Evolutionary conservation across 139 green algal species (phyloP), one percentile per base, ranked within the genome.

Genomic region (Chloropicon primus): DNA sequence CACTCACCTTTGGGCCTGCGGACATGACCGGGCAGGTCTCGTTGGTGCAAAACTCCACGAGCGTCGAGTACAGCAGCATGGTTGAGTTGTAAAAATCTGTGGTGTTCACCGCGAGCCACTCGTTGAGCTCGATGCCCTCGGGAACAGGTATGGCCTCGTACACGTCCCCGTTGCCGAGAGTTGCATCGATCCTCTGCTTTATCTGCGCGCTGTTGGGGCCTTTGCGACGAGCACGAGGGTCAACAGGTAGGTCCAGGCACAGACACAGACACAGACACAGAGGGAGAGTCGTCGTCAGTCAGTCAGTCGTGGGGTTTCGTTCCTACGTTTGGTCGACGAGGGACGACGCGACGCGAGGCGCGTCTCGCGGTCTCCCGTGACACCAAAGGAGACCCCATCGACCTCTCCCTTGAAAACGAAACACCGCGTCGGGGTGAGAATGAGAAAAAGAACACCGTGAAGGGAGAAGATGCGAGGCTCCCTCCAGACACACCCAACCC

Each of bases 71-170:
- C 25, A 99, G 82, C n/a, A 99, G 81, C 72, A 86, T 94, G 72
- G 97, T 84, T 1, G 96, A 92, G 77, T 99, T 99, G 89, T 95
- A 99, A 75, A 99, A 99, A 83, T 98, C 91, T 0, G 90, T 87
- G 25, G 85, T 93, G 83, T 97, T 97, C 28, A 97, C 91, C 21
- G 92, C 92, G 72, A 97, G 80, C 92, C 92, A 95, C 85, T 96
- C 91, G 76, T 92, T 89, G 1, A 96, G 53, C 81, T 98, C 74
- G 26, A 77, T 27, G 74, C 27, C 74, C 26, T 77, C 74, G 23
- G 74, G 74, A 3, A 27, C 74, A 29, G 75, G 75, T 22, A 27
- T 26, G 26, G 75, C 75, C n/a, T 79, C 24, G 29, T 27, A 0
- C 1, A 97, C 84, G 76, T 93, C 92, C 1, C 92, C 92, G 1